Base-by-base conservation (phyloP, 1,284 basidiomycete species). In the Rhodotorula mucilaginosa region DNA sequence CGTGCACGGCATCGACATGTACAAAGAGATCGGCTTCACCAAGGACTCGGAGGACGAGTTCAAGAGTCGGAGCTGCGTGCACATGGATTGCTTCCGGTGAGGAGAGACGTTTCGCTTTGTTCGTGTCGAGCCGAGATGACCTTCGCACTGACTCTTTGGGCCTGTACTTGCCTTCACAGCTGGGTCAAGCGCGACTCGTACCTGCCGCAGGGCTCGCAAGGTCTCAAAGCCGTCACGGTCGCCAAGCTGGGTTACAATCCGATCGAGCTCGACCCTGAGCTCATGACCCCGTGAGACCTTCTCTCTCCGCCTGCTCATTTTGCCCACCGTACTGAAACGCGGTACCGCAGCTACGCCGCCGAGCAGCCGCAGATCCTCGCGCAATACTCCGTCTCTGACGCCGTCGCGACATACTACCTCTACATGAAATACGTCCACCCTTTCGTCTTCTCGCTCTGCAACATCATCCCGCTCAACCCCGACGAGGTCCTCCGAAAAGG, bases 341-440 rank as follows among this genome's bases (percentile, higher is more conserved):
- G 8, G 29, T 31, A 12, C 44, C 29, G 21, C 74, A 95, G 93
- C 52, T 99, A 99, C 82, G 97, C 97, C 1, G 86, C 93, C 80
- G 97, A 99, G 79, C 93, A 97, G 78, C 97, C 97, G 0, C 95
- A 99, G 80, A 84, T 89, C 2, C 88, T 99, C 18, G 96, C 97
- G 0, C 92, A 96, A 79, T 99, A 99, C 82, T 99, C 97, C 77
- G 97, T 99, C 44, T 99, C 97, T 80, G 97, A 99, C 85, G 97
- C 97, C 1, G 97, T 99, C 7, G 97, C 97, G 31, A 99, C 97
- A 1, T 99, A 99, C 81, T 99, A 99, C 81, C 87, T 99, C 60
- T 99, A 99, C 84, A 99, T 99, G 97, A 99, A 99, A 92, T 99
- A 99, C 80, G 95, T 99, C 18, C 95, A 99, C 80, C 97, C 97